Evolutionary conservation across 2,329 filamentous ascomycete species (phyloP), one percentile per base, ranked within the genome.

Genomic region (Colletotrichum graminicola): DNA sequence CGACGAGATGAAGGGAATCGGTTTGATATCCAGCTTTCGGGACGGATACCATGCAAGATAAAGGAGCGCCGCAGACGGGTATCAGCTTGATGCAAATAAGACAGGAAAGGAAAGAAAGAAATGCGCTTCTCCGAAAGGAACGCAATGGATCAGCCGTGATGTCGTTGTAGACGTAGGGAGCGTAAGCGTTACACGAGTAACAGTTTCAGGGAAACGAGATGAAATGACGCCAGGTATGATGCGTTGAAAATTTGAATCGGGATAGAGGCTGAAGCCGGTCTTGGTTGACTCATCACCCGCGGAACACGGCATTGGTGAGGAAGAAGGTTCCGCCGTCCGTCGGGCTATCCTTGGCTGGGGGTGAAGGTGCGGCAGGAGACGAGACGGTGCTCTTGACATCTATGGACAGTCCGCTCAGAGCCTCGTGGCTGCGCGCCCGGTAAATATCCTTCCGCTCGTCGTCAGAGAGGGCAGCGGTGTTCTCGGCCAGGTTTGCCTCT

Each of bases 341-440:
- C 18, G 72, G 34, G 59, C 39, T 62, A 52, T 64, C 66, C 66
- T 74, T 66, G 71, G 59, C 56, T 4, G 76, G 72, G 12, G 76
- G 72, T 18, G 75, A 73, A 4, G 75, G 76, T 66, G 72, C 73
- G 65, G 71, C 76, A 29, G 78, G 76, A 54, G 77, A 76, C 36
- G 77, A 75, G 29, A 79, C 77, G 34, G 77, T 77, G 64, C 77
- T 78, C 71, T 77, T 41, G 66, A 73, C 69, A 76, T 79, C 59
- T 29, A 32, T 62, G 34, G 36, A 78, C 74, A 23, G 76, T 74
- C 82, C 82, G 43, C 79, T 83, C 54, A 89, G 81, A 59, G 84
- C 78, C 73, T 89, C 87, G 59, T 87, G 84, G 78, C 87, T 90
- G 57, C 78, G 83, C 55, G 86, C 81, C 18, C 85, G 84, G 73